phyloP scores from a whole-genome alignment of 768 basidiomycete genomes.

The Leccinellum rugosiceps region DNA sequence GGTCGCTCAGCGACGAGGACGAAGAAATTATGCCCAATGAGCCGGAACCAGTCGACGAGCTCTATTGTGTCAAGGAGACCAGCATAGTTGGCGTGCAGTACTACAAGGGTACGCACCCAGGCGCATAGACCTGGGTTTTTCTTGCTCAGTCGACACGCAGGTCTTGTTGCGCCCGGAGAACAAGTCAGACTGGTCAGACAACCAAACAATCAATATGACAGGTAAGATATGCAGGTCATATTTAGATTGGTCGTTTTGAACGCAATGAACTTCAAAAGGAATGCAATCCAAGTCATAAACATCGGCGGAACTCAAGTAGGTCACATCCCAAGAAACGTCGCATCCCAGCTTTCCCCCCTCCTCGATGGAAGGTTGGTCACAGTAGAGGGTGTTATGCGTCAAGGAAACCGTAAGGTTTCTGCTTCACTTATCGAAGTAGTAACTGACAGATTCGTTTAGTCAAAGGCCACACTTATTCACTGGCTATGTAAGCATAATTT shows the following conservation, averaged over 20 bases:
- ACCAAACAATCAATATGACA: conserved; percentile 66
- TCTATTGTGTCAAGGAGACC: conserved; percentile 56
- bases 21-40: conserved; percentile 41
- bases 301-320: conserved; percentile 75
- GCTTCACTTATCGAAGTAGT: not conserved
- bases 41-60: conserved; percentile 58
- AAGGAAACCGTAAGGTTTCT: conserved; percentile 58
- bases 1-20: conserved; percentile 36
- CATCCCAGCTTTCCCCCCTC: conserved; percentile 60
- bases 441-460: conserved; percentile 30
- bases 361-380: conserved; percentile 62
- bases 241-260: not conserved
- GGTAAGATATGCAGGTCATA: conserved; percentile 34
- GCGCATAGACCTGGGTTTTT: not conserved
- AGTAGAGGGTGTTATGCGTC: conserved; percentile 64
- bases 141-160: conserved; percentile 35
- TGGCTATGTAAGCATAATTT: conserved; percentile 53
- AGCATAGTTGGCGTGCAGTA: conserved; percentile 84
- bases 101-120: conserved; percentile 51
- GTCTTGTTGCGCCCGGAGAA: conserved; percentile 77
- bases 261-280: conserved; percentile 38
- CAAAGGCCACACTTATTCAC: conserved; percentile 46
- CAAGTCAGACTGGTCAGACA: conserved; percentile 68
- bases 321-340: conserved; percentile 65
- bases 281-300: conserved; percentile 81